These are phyloP conservation scores for Leishmania gerbilli DNA, from an alignment of 208 protist genomes.

Conservation along the genomic window DNA sequence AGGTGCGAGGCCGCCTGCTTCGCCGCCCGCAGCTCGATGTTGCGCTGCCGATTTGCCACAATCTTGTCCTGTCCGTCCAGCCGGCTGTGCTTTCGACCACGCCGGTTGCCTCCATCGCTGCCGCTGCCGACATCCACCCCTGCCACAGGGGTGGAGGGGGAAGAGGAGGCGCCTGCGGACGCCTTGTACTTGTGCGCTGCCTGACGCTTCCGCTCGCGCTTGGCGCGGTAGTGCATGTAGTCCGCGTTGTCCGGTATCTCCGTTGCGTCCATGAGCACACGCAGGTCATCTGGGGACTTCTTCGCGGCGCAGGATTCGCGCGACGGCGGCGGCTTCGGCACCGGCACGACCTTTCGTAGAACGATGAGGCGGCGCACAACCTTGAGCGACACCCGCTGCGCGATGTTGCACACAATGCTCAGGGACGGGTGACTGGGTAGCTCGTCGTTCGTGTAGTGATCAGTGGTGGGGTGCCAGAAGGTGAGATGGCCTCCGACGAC, in stretches of 20 bases:
- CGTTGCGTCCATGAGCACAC: conserved; percentile 63
- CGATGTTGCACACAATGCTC: conserved; percentile 63
- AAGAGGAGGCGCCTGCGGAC: background rate
- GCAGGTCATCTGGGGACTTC: conserved; percentile 50
- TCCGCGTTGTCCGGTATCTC: conserved; percentile 63
- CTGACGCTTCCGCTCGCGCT: conserved; percentile 50
- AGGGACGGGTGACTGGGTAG: conserved; percentile 93
- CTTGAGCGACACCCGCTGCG: conserved; percentile 88
- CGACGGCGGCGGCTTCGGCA: conserved; percentile 40
- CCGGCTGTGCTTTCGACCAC: conserved; percentile 11
- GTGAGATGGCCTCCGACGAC: conserved; percentile 87
- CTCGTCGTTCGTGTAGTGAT: conserved; percentile 84
- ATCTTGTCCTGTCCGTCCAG: conserved; percentile 43
- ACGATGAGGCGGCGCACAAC: conserved; percentile 74
- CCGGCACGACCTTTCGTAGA: conserved; percentile 49
- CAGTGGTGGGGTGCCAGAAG: conserved; percentile 96
- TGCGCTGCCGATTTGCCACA: conserved; percentile 63
- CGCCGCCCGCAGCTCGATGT: conserved; percentile 49
- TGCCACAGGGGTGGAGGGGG: background rate
- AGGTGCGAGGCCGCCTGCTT: conserved; percentile 54
- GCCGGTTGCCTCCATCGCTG: conserved; percentile 1
- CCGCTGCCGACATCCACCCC: background rate
- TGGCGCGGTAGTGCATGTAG: conserved; percentile 77
- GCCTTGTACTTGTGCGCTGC: conserved; percentile 33
- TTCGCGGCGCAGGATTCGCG: conserved; percentile 53